Percentiles rank a stretch among this genome's conserved stretches.
These are phyloP conservation scores for Backusella parvicylindrica DNA, from an alignment of 192 early-diverging fungal genomes.

Conservation along the genomic window DNA sequence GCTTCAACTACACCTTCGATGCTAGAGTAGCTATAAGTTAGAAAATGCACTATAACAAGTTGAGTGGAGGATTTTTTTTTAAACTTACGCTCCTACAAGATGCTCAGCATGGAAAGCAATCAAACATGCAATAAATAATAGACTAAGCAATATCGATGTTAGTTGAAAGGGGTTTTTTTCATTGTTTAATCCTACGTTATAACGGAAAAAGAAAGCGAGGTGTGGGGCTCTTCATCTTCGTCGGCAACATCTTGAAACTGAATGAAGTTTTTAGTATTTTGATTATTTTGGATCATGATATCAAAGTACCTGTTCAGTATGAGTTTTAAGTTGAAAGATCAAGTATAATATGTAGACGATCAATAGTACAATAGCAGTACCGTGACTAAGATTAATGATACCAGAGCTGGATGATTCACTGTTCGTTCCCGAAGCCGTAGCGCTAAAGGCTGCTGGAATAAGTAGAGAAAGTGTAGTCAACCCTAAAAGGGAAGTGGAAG, in stretches of 20 bases:
- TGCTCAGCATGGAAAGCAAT: slow-evolving; percentile 80
- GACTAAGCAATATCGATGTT: slow-evolving; percentile 9
- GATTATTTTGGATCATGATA: background rate
- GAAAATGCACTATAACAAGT: background rate
- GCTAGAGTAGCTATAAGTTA: background rate
- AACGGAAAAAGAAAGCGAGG: slow-evolving; percentile 56
- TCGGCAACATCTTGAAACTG: slow-evolving; percentile 40
- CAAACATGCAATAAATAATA: slow-evolving; percentile 59
- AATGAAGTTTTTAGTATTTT: background rate
- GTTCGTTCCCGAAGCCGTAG: slow-evolving; percentile 40
- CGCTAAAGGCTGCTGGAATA: slow-evolving; percentile 67
- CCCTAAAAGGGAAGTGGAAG: slow-evolving; percentile 61
- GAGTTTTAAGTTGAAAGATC: slow-evolving; percentile 88
- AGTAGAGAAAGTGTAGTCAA: slow-evolving; percentile 64
- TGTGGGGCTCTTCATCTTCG: slow-evolving; percentile 57
- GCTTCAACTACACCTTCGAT: slow-evolving; percentile 65
- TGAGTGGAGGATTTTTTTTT: slow-evolving; percentile 5
- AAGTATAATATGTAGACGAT: slow-evolving; percentile 67
- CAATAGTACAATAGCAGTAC: slow-evolving; percentile 66
- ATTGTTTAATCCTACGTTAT: slow-evolving; percentile 22
- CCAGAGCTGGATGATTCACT: slow-evolving; percentile 35
- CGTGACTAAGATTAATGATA: slow-evolving; percentile 60
- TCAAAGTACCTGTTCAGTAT: slow-evolving; percentile 49
- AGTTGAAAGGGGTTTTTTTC: background rate
- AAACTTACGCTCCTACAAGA: slow-evolving; percentile 64